Evolutionary conservation across 441 rosid genomes (phyloP).

Genomic region (Melastoma candidum): DNA sequence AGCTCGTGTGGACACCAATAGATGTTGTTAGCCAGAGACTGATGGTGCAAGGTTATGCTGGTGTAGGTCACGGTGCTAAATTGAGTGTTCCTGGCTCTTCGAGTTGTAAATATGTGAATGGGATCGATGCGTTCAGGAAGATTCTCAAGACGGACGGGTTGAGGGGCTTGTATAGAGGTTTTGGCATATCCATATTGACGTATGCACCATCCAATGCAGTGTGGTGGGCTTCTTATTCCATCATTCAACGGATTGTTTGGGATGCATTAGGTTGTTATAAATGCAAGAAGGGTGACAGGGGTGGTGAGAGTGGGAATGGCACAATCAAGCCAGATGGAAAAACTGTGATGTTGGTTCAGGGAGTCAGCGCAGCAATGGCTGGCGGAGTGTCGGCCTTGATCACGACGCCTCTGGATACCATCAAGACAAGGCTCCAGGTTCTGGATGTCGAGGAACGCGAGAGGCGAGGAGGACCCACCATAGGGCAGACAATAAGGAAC

Average conservation of each 20-base stretch:
- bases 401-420: no score
- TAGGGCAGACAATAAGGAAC: no score
- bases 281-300: conserved; percentile 19
- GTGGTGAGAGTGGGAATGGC: conserved; percentile 12
- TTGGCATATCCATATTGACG: conserved; percentile 75
- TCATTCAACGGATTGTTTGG: conserved; percentile 54
- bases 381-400: no score
- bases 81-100: conserved; percentile 15
- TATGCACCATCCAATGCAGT: conserved; percentile 83
- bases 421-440: no score
- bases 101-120: conserved; percentile 49
- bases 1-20: conserved; percentile 72
- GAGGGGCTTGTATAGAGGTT: conserved; percentile 79
- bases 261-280: conserved; percentile 34
- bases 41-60: conserved; percentile 58
- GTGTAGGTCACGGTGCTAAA: conserved; percentile 7
- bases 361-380: no score
- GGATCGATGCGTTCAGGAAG: conserved; percentile 64
- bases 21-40: conserved; percentile 88
- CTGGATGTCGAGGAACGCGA: no score
- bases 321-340: conserved; percentile 44
- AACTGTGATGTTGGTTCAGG: conserved; percentile 6
- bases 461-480: no score
- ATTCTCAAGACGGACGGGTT: conserved; percentile 52
- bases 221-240: conserved; percentile 86